Percentiles rank a stretch among this genome's conserved stretches.
These are phyloP conservation scores for Kazachstania psychrophila DNA, from an alignment of 805 yeast species.

Conservation along the genomic window DNA sequence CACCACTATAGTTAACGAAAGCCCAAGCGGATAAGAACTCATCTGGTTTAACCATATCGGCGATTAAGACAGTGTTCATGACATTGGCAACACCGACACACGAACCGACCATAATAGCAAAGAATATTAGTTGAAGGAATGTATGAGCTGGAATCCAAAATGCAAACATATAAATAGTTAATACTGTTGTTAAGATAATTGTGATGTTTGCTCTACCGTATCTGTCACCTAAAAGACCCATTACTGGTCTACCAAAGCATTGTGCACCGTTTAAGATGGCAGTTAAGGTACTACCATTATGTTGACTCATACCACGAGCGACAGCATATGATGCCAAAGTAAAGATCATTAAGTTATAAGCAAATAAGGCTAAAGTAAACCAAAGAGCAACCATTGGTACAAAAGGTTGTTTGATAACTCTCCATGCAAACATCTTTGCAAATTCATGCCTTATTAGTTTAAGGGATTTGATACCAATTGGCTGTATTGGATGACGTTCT, in stretches of 20 bases:
- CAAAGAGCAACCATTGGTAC: slow-evolving; percentile 32
- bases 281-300: slow-evolving; percentile 38
- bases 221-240: slow-evolving; percentile 39
- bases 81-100: slow-evolving; percentile 40
- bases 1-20: slow-evolving; percentile 27
- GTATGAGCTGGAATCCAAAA: slow-evolving; percentile 43
- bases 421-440: slow-evolving; percentile 30
- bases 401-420: slow-evolving; percentile 26
- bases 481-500: slow-evolving; percentile 35
- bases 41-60: slow-evolving; percentile 34
- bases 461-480: slow-evolving; percentile 20
- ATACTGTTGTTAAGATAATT: slow-evolving; percentile 28
- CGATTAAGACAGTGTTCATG: slow-evolving; percentile 34
- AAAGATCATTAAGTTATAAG: slow-evolving; percentile 38
- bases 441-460: slow-evolving; percentile 12
- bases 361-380: slow-evolving; percentile 31
- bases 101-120: slow-evolving; percentile 37
- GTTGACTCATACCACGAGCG: slow-evolving; percentile 37
- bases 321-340: slow-evolving; percentile 40
- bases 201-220: slow-evolving; percentile 41
- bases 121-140: slow-evolving; percentile 34
- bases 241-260: slow-evolving; percentile 40
- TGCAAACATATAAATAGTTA: slow-evolving; percentile 34
- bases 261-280: slow-evolving; percentile 41
- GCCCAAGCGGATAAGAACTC: slow-evolving; percentile 35